A percentile compares a stretch with the other conserved stretches of the same genome.
Conservation (phyloP, 257 asterid genomes). For the Solanum rostratum region DNA sequence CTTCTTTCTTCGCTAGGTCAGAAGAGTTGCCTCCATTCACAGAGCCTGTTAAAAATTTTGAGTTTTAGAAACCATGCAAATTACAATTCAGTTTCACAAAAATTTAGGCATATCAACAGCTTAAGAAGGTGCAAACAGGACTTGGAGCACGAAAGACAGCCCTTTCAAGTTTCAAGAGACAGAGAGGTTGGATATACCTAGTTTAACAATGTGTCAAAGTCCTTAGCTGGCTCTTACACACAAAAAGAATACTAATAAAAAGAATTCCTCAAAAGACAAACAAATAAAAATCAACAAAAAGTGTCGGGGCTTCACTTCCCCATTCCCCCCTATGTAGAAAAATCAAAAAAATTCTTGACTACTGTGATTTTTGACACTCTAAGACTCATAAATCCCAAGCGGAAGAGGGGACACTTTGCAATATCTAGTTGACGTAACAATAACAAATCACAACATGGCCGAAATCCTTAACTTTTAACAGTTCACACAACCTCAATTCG, state of each 20-base stretch:
- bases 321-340: background rate
- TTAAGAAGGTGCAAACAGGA: background rate
- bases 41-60: constrained; percentile 41
- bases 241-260: background rate
- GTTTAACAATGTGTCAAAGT: background rate
- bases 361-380: background rate
- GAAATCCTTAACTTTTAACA: background rate
- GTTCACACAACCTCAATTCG: background rate
- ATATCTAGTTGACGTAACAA: background rate
- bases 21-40: constrained; percentile 84
- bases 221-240: background rate
- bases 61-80: background rate
- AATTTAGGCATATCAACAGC: background rate
- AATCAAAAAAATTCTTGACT: background rate
- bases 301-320: background rate
- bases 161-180: background rate
- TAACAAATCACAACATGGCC: background rate
- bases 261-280: background rate
- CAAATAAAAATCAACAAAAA: background rate
- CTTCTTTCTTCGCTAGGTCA: constrained; percentile 89
- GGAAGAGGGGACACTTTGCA: background rate
- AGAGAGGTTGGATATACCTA: background rate
- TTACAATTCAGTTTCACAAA: background rate
- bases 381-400: background rate
- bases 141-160: background rate